A percentile compares a stretch with the other conserved stretches of the same genome.
These are phyloP conservation scores for Phlyctochytrium planicorne DNA, from an alignment of 192 early-diverging fungal genomes.

Conservation along the genomic window DNA sequence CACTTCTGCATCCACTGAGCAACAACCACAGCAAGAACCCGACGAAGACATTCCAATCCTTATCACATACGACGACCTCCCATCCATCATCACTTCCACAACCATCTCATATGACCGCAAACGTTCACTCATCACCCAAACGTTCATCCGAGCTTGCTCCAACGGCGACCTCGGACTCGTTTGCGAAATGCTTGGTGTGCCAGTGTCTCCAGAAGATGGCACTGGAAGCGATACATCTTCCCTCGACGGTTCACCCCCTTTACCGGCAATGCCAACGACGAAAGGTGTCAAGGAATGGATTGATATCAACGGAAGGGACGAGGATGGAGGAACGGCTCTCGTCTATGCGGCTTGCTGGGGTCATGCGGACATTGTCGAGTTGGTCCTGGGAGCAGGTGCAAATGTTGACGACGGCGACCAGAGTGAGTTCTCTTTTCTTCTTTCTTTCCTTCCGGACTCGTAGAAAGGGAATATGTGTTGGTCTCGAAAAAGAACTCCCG, in stretches of 20 bases:
- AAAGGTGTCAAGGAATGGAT: conserved; percentile 15
- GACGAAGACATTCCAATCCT: too few species aligned
- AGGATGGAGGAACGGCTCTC: conserved; percentile 82
- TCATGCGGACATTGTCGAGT: conserved; percentile 64
- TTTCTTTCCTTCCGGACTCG: too few species aligned
- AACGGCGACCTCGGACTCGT: conserved; percentile 58
- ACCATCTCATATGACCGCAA: neutral
- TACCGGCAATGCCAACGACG: too few species aligned
- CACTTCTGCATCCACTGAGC: too few species aligned
- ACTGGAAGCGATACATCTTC: neutral
- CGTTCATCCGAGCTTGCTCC: conserved; percentile 66
- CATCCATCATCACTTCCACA: too few species aligned
- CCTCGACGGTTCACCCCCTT: too few species aligned
- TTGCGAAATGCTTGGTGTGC: neutral
- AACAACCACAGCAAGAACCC: too few species aligned
- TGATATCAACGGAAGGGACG: conserved; percentile 78
- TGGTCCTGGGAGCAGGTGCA: conserved; percentile 73
- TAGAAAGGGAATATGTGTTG: too few species aligned
- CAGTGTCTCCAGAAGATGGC: too few species aligned
- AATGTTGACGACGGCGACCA: conserved; percentile 76
- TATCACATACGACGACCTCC: too few species aligned
- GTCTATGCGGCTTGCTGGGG: conserved; percentile 90
- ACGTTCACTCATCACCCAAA: conserved; percentile 48
- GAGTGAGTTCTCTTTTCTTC: too few species aligned
- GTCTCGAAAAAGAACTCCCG: too few species aligned